Conservation (phyloP, 2,329 filamentous ascomycete species). For the Exophiala spinifera region DNA sequence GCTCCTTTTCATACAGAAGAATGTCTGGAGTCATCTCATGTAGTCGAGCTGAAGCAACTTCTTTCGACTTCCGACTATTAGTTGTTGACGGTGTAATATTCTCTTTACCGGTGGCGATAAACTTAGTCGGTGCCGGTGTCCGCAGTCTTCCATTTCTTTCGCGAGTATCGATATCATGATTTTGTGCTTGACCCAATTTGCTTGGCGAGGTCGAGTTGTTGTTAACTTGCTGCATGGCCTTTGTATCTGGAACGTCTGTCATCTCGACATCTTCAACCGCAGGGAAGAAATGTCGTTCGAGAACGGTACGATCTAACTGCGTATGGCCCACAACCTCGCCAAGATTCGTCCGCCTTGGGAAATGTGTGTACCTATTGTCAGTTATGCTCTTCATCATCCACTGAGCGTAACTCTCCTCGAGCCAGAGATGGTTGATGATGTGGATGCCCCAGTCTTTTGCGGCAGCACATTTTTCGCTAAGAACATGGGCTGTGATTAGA, state of each 20-base stretch:
- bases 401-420: conserved; percentile 94
- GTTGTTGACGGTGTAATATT: conserved; percentile 77
- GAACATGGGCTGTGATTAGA: conserved; percentile 82
- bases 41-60: conserved; percentile 72
- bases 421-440: conserved; percentile 92
- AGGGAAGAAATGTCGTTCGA: conserved; percentile 67
- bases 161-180: conserved; percentile 7
- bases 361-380: conserved; percentile 75
- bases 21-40: conserved; percentile 80
- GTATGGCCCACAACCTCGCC: conserved; percentile 92
- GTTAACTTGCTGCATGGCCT: conserved; percentile 37
- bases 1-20: conserved; percentile 87
- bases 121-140: conserved; percentile 54
- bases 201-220: conserved; percentile 33
- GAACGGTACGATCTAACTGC: conserved; percentile 67
- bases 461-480: conserved; percentile 89
- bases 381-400: conserved; percentile 73
- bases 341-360: conserved; percentile 84
- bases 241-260: conserved; percentile 17
- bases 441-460: conserved; percentile 89
- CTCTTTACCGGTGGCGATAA: conserved; percentile 66
- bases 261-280: conserved; percentile 32
- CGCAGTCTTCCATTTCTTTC: conserved; percentile 38
- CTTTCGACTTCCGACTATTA: conserved; percentile 82
- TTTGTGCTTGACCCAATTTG: conserved; percentile 18